These are phyloP conservation scores for Globisporangium okanoganense DNA, from an alignment of 352 stramenopile genomes.

Conservation along the genomic window DNA sequence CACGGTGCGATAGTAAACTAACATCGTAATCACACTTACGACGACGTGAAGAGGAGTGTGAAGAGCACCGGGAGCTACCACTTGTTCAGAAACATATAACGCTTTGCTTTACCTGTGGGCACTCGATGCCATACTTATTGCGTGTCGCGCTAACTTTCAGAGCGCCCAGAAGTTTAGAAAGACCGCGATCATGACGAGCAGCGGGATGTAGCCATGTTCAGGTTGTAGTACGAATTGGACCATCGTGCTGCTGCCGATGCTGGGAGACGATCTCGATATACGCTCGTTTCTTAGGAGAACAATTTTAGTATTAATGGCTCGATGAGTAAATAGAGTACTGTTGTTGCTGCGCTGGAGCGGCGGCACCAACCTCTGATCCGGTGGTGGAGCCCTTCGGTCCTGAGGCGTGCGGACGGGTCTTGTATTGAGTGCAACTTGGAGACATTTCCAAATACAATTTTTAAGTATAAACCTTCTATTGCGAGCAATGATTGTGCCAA, in stretches of 20 bases:
- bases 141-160: constrained; percentile 37
- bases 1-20: too few relatives aligned
- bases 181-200: neutral
- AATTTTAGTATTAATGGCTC: neutral
- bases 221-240: neutral
- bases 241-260: neutral
- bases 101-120: neutral
- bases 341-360: neutral
- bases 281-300: neutral
- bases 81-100: neutral
- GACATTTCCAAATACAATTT: neutral
- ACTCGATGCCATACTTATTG: neutral
- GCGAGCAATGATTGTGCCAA: neutral
- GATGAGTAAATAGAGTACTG: neutral
- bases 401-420: neutral
- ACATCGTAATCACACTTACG: too few relatives aligned
- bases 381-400: neutral
- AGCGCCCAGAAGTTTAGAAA: constrained; percentile 26
- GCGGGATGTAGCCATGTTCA: neutral
- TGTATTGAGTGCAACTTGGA: neutral
- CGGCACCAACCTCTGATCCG: neutral
- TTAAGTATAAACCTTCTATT: neutral
- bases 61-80: constrained; percentile 5
- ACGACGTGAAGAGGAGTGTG: neutral
- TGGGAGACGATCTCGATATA: neutral